Evolutionary conservation across 441 rosid species (phyloP), one percentile per base, ranked within the genome.

Genomic region (Dalechampia spathulata): DNA sequence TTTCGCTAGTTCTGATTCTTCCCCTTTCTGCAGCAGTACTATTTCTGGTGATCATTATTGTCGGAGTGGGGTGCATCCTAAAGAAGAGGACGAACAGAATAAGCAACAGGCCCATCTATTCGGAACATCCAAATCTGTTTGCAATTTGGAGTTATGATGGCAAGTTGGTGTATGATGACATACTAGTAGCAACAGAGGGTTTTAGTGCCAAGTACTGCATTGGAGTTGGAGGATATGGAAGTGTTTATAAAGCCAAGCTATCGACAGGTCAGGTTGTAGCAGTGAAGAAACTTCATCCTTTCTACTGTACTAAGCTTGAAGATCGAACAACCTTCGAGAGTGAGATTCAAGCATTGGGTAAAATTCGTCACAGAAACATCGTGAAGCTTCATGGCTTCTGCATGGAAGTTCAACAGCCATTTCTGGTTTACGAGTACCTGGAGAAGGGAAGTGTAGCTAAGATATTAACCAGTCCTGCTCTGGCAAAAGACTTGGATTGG

Each of bases 161-260:
- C 38, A 68, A 52, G 30, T 7, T 60, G n/a, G 58, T 60, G 15
- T 66, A 70, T 23, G 52, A 62, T 32, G 67, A 68, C 59, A 75
- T 74, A 42, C 49, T 26, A 5, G 61, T 47, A 49, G 65, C 68
- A n/a, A 67, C 75, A 0, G 71, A 72, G 0, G 64, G 51, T 28
- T 75, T 78, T 39, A 59, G 60, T n/a, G 16, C 52, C 43, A 62
- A 49, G 49, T 61, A 71, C 52, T 57, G 68, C 57, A 74, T 74
- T 46, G 78, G 76, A n/a, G n/a, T n/a, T n/a, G n/a, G n/a, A n/a
- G n/a, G n/a, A n/a, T n/a, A n/a, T n/a, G n/a, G n/a, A n/a, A 14
- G 60, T 26, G 80, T 78, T 10, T 78, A 72, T 48, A 75, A 68
- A 53, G 74, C 78, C 15, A 37, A 43, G 22, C 58, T 75, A 10